Evolutionary conservation across 2,329 filamentous ascomycete genomes (phyloP).

Genomic region (Neopestalotiopsis sp.): DNA sequence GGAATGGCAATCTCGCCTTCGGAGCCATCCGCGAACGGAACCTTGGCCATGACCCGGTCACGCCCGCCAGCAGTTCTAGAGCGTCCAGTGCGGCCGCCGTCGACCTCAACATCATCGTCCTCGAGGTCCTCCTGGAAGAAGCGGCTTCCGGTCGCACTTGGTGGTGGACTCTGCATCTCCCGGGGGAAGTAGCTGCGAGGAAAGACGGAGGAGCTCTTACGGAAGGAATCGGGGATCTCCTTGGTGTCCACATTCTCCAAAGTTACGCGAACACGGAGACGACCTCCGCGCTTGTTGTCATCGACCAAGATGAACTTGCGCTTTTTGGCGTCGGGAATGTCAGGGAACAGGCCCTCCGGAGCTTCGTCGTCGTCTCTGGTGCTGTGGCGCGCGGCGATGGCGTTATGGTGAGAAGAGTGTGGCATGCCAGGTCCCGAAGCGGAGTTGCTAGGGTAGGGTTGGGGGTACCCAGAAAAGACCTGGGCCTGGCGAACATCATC

Average conservation of each 20-base stretch:
- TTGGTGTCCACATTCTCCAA: constrained; percentile 94
- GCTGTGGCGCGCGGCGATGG: constrained; percentile 37
- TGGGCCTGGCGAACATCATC: constrained; percentile 62
- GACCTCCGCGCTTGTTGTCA: constrained; percentile 79
- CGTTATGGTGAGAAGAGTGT: constrained; percentile 40
- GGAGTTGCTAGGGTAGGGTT: constrained; percentile 43
- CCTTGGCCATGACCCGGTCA: constrained; percentile 57
- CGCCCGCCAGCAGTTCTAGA: constrained; percentile 41
- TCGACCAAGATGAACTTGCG: constrained; percentile 97
- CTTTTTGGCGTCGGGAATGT: constrained; percentile 87
- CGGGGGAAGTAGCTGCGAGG: constrained; percentile 91
- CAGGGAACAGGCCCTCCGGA: constrained; percentile 79
- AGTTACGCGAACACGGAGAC: constrained; percentile 87
- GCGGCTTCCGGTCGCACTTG: constrained; percentile 73
- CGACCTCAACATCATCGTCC: constrained; percentile 63
- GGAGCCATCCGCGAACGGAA: constrained; percentile 71
- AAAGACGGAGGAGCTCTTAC: constrained; percentile 87
- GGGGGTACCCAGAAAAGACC: constrained; percentile 40
- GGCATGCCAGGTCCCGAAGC: constrained; percentile 44
- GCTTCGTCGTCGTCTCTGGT: constrained; percentile 55
- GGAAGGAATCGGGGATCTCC: constrained; percentile 95
- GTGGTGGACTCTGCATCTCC: constrained; percentile 88
- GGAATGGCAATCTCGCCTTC: constrained; percentile 79
- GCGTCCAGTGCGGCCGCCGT: constrained; percentile 48
- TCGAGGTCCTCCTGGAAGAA: constrained; percentile 73